Evolutionary conservation across 192 early-diverging fungal species (phyloP), one percentile per base, ranked within the genome.

Genomic region (Coemansia sp.): DNA sequence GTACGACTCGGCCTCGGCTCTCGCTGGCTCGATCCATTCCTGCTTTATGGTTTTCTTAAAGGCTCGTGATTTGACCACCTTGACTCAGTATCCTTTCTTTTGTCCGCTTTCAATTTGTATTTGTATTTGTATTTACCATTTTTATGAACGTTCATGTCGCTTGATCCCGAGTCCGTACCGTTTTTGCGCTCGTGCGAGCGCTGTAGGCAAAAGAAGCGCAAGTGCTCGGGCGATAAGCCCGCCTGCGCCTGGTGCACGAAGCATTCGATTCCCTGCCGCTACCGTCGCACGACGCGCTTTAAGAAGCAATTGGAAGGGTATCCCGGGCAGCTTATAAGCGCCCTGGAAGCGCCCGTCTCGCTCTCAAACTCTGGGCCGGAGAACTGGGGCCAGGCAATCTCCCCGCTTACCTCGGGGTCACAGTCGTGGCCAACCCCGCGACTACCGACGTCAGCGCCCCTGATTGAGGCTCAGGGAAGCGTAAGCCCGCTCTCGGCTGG

Each of bases 111-210:
- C 24, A 27, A 27, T 27, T 27, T 27, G 24, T 27, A 27, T 53
- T 51, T 31, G 16, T 16, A 59, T 68, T 44, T 16, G 61, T 39
- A 59, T 61, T 24, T 67, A 29, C 66, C 1, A 16, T n/a, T 59
- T 57, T 16, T 51, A 34, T 50, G 35, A 13, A 29, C 11, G 13
- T 37, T 6, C 44, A 81, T 81, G 78, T 65, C 74, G 42, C 69
- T 77, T 33, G 79, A 81, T 73, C 79, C 79, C 5, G 45, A 64
- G 40, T 64, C 75, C 5, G 73, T 83, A 40, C 81, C 81, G 33
- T 83, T 83, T 53, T 64, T 83, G 62, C 75, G 66, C 50, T 78
- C 83, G 6, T 84, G 83, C 62, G 83, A 84, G 74, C 69, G 77
- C 27, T 84, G 83, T 35, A 65, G 83, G 5, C 71, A 74, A 33